Conservation (phyloP, 106 monocot species). For the Dactylorhiza incarnata region DNA sequence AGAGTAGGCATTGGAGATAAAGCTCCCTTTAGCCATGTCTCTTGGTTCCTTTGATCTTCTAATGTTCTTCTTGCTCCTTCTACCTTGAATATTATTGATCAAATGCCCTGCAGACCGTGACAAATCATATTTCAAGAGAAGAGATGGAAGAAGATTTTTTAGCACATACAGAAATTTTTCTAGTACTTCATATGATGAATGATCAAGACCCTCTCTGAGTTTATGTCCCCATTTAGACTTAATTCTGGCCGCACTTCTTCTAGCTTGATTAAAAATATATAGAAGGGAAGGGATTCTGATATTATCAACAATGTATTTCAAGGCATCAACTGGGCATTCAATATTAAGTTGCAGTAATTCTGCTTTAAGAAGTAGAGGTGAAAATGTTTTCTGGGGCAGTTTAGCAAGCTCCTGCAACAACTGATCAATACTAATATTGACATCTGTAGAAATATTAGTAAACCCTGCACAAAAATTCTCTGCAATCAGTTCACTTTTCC, state of each 20-base stretch:
- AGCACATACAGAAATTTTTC: slow-evolving; percentile 15
- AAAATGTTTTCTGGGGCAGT: not conserved
- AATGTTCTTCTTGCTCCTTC: slow-evolving; percentile 12
- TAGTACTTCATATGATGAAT: slow-evolving; percentile 18
- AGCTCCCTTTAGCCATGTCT: not conserved
- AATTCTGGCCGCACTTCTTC: slow-evolving; percentile 10
- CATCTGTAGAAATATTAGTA: not conserved
- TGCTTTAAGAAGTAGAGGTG: slow-evolving; percentile 5
- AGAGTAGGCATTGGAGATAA: not conserved
- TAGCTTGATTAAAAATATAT: not conserved
- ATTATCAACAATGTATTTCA: slow-evolving; percentile 7
- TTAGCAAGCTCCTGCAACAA: not conserved
- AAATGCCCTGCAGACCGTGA: not conserved
- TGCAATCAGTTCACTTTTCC: not conserved
- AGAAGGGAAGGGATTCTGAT: not conserved
- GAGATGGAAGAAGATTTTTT: slow-evolving; percentile 6
- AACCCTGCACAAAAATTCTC: not conserved
- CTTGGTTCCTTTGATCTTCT: slow-evolving; percentile 17
- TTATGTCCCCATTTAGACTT: slow-evolving; percentile 3
- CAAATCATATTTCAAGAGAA: slow-evolving; percentile 6
- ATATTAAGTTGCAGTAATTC: slow-evolving; percentile 3
- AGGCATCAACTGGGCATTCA: not conserved
- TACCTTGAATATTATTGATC: slow-evolving; percentile 1
- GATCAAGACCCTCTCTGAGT: slow-evolving; percentile 11
- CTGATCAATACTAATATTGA: slow-evolving; percentile 7